A percentile compares a stretch with the other conserved stretches of the same genome.
Evolutionary conservation across 2,329 filamentous ascomycete species (phyloP).

Genomic region (Colletotrichum godetiae): DNA sequence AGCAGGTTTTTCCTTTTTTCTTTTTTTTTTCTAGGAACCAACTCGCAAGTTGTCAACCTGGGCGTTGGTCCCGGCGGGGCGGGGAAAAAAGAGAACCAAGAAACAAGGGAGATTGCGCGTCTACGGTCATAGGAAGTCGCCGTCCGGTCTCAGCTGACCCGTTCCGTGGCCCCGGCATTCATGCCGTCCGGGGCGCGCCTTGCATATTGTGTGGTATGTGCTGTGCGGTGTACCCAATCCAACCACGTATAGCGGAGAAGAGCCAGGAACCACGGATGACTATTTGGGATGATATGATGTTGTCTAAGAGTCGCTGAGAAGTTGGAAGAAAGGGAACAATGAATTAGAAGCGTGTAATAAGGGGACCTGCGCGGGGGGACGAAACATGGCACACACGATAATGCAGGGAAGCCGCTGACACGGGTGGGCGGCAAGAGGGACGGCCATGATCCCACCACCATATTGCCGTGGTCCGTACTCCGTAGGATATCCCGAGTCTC

Average conservation of each 20-base stretch:
- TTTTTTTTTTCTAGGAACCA: too few species aligned
- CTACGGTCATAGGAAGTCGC: conserved; percentile 14
- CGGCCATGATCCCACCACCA: conserved; percentile 16
- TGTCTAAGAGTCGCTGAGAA: neutral
- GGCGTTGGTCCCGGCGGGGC: neutral
- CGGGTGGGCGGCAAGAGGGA: conserved; percentile 1
- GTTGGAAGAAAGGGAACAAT: neutral
- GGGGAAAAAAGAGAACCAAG: neutral
- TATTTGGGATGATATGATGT: conserved; percentile 14
- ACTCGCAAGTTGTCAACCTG: neutral
- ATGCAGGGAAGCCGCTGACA: conserved; percentile 17
- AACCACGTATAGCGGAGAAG: neutral
- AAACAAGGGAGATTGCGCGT: conserved; percentile 24
- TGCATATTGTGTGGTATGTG: neutral
- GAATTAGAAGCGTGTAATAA: neutral
- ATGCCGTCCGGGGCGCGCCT: conserved; percentile 4
- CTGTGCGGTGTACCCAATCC: neutral
- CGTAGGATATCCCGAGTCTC: neutral
- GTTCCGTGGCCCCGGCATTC: conserved; percentile 13
- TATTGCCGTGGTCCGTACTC: conserved; percentile 3
- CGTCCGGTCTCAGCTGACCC: conserved; percentile 32
- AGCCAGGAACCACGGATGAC: neutral
- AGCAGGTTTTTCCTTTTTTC: neutral
- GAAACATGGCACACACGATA: neutral
- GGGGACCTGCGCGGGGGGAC: neutral